Evolutionary conservation across 163 green algal genomes (phyloP).

Genomic region (Picocystis sp.): DNA sequence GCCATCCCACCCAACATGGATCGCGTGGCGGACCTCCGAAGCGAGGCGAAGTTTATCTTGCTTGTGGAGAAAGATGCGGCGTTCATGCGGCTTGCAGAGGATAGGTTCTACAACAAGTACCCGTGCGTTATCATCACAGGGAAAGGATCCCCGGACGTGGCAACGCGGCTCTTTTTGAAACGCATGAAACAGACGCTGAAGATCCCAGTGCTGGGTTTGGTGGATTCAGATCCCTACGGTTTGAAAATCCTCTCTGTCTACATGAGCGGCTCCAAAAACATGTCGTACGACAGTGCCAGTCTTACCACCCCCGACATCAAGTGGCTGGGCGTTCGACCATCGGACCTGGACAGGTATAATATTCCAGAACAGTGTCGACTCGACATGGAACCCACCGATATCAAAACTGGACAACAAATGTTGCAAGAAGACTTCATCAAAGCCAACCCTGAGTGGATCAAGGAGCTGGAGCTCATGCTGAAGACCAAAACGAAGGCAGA

Average conservation of each 20-base stretch:
- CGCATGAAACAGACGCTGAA: slow-evolving; percentile 69
- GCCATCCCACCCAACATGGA: slow-evolving; percentile 90
- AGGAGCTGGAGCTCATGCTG: slow-evolving; percentile 87
- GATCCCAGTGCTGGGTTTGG: slow-evolving; percentile 84
- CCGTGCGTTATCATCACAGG: slow-evolving; percentile 95
- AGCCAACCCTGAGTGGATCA: slow-evolving; percentile 77
- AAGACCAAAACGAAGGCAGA: slow-evolving; percentile 70
- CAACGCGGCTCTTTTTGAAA: slow-evolving; percentile 71
- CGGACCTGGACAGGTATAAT: slow-evolving; percentile 64
- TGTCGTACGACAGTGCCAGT: slow-evolving; percentile 85
- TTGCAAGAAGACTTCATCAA: slow-evolving; percentile 91
- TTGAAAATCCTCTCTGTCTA: slow-evolving; percentile 96
- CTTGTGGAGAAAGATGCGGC: slow-evolving; percentile 96
- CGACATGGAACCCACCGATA: slow-evolving; percentile 85
- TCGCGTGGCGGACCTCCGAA: slow-evolving; percentile 59
- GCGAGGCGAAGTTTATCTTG: slow-evolving; percentile 82
- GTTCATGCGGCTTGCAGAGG: slow-evolving; percentile 86
- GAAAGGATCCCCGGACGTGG: slow-evolving; percentile 92
- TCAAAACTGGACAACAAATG: slow-evolving; percentile 77
- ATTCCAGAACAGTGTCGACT: slow-evolving; percentile 84
- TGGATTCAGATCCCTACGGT: slow-evolving; percentile 89
- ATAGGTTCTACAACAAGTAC: slow-evolving; percentile 93
- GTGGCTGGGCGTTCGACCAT: slow-evolving; percentile 74
- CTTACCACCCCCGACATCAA: slow-evolving; percentile 77
- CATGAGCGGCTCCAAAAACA: slow-evolving; percentile 92